Conservation (phyloP, 352 stramenopile species). For the Globisporangium nunn region DNA sequence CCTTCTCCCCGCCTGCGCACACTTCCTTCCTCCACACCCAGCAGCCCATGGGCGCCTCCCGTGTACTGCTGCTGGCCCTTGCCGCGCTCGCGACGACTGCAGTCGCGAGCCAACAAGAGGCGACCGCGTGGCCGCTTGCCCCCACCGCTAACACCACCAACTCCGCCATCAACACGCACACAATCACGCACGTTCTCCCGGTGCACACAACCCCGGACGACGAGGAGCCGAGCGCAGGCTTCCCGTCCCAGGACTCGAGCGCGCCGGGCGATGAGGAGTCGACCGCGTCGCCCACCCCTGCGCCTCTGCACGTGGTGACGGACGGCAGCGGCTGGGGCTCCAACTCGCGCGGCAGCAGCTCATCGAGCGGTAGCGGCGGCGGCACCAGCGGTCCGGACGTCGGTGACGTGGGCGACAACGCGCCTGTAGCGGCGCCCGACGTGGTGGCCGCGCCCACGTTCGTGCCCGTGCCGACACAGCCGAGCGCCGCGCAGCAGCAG, state of each 20-base stretch:
- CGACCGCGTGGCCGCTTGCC: not conserved
- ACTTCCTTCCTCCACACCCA: not conserved
- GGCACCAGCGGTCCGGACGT: slow-evolving; percentile 21
- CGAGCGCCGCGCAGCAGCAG: slow-evolving; percentile 8
- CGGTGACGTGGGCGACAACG: slow-evolving; percentile 20
- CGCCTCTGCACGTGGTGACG: not conserved
- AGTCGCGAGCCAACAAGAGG: not conserved
- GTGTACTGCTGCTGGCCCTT: not conserved
- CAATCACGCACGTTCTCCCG: not conserved
- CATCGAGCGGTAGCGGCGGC: slow-evolving; percentile 1
- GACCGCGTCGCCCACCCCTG: not conserved
- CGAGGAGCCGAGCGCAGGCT: slow-evolving; percentile 1
- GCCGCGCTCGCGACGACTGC: slow-evolving; percentile 1
- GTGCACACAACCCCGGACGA: not conserved
- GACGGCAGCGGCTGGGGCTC: not conserved
- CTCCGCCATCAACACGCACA: not conserved
- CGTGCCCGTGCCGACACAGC: slow-evolving; percentile 9
- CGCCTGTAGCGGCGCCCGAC: slow-evolving; percentile 9
- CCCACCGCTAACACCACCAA: not conserved
- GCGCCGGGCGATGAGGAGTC: not conserved
- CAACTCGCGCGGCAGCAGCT: slow-evolving; percentile 7
- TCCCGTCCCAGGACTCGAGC: slow-evolving; percentile 2
- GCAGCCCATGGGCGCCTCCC: not conserved
- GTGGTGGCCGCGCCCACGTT: slow-evolving; percentile 8
- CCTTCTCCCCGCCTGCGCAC: not conserved